Evolutionary conservation across 2,329 filamentous ascomycete genomes (phyloP), one percentile per base, ranked within the genome.

Genomic region (Geosmithia morbida): DNA sequence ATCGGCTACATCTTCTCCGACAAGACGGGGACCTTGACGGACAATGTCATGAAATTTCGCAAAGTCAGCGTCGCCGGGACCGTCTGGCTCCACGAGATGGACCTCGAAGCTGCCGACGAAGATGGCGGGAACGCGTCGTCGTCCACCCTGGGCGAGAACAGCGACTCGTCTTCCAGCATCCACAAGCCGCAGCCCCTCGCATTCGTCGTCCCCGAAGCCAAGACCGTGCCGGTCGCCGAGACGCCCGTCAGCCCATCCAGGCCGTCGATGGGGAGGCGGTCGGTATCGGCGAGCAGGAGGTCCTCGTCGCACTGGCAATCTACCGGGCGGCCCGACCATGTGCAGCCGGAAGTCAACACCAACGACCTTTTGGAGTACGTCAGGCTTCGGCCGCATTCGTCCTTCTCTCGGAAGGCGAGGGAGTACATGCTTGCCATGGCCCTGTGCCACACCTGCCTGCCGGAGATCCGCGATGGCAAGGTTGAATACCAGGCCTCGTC

Each of bases 11-110:
- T 94, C 18, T 94, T 97, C 56, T 94, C 87, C 0, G 89, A 96
- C 62, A 96, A 96, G 67, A 96, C 89, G 0, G 89, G 89, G 2
- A 97, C 89, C 0, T 68, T 97, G 53, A 97, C 89, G 1, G 88
- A 96, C 56, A 97, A 97, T 54, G 74, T 87, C 11, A 96, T 97
- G 90, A 87, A 87, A 51, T 96, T 96, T 59, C 83, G 89, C 42
- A 95, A 94, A 60, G 75, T 96, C 64, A 94, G 85, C 55, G 81
- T 96, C 30, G 88, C 86, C 2, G 89, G 89, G 7, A 88, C 85
- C 1, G 83, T 88, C 1, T 95, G 89, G 87, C 68, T 92, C 30
- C 89, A 95, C 54, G 83, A 92, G 57, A 71, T 74, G 51, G 87
- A 94, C 58, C 63, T 89, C 2, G 67, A 68, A 46, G 50, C 53